phyloP scores from a whole-genome alignment of 495 filamentous ascomycete genomes.

The Halenospora varia region DNA sequence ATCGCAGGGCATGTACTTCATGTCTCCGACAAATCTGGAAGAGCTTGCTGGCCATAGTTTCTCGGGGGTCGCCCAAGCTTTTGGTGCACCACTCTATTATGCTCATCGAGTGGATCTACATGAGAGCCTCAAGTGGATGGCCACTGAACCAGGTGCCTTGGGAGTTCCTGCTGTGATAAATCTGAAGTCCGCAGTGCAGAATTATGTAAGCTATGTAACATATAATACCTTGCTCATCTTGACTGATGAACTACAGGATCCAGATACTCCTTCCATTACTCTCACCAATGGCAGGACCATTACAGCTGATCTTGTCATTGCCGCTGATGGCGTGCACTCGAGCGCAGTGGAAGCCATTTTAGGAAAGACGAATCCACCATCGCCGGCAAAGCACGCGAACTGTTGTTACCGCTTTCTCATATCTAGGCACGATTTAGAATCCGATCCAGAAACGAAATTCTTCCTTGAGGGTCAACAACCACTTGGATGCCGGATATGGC shows the following conservation, averaged over 20 bases:
- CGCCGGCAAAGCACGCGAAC: slow-evolving; percentile 25
- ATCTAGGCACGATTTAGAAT: slow-evolving; percentile 30
- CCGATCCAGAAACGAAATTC: slow-evolving; percentile 26
- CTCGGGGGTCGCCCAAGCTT: slow-evolving; percentile 26
- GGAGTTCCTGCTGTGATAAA: slow-evolving; percentile 32
- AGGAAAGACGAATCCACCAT: slow-evolving; percentile 18
- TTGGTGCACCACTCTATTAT: slow-evolving; percentile 22
- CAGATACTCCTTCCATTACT: background rate
- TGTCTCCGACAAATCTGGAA: slow-evolving; percentile 26
- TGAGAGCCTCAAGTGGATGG: slow-evolving; percentile 36
- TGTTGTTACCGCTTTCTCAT: slow-evolving; percentile 47
- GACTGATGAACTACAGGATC: slow-evolving; percentile 1
- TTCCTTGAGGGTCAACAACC: slow-evolving; percentile 25
- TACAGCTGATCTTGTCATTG: slow-evolving; percentile 34
- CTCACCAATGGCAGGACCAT: slow-evolving; percentile 23
- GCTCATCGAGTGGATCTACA: slow-evolving; percentile 55
- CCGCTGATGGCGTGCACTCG: slow-evolving; percentile 38
- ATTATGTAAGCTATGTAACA: slow-evolving; percentile 23
- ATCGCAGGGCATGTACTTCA: slow-evolving; percentile 28
- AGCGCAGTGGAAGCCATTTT: slow-evolving; percentile 28
- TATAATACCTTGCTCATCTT: background rate
- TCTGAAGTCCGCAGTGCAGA: slow-evolving; percentile 24
- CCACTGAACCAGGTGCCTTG: slow-evolving; percentile 32
- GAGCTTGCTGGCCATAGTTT: slow-evolving; percentile 22
- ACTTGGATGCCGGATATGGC: slow-evolving; percentile 27